Conservation (phyloP, 1,284 basidiomycete genomes). For the Ganoderma meredithae region DNA sequence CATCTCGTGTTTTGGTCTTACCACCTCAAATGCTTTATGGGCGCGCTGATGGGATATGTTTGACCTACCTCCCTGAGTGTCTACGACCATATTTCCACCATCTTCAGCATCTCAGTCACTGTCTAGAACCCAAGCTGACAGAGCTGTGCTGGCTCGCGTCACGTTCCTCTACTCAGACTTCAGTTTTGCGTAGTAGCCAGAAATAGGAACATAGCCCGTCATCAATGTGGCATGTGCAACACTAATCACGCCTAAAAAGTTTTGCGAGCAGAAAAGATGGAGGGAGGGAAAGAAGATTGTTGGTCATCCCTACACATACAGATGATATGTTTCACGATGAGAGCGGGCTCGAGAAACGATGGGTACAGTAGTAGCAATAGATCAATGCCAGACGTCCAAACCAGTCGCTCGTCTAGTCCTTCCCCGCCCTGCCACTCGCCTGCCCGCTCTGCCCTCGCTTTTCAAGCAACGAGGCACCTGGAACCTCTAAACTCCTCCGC, state of each 20-base stretch:
- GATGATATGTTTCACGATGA: neutral
- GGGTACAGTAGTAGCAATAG: neutral
- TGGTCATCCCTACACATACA: neutral
- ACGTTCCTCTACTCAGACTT: no score
- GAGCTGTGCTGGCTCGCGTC: no score
- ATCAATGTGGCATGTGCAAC: no score
- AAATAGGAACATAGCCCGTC: no score
- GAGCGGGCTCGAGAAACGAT: neutral
- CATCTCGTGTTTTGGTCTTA: neutral
- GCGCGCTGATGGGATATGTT: neutral
- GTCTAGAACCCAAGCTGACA: no score
- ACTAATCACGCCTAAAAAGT: no score
- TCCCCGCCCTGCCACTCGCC: neutral
- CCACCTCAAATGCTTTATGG: neutral
- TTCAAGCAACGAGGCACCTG: neutral
- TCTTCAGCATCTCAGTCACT: no score
- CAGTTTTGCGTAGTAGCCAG: no score
- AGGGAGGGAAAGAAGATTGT: neutral
- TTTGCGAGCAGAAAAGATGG: no score
- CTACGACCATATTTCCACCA: neutral
- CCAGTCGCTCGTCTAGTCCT: slow-evolving; percentile 9
- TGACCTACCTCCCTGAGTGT: neutral
- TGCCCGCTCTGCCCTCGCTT: neutral
- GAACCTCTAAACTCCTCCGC: neutral
- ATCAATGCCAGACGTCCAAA: slow-evolving; percentile 6